Evolutionary conservation across 805 yeast genomes (phyloP), one percentile per base, ranked within the genome.

Genomic region (Lachancea nothofagi): DNA sequence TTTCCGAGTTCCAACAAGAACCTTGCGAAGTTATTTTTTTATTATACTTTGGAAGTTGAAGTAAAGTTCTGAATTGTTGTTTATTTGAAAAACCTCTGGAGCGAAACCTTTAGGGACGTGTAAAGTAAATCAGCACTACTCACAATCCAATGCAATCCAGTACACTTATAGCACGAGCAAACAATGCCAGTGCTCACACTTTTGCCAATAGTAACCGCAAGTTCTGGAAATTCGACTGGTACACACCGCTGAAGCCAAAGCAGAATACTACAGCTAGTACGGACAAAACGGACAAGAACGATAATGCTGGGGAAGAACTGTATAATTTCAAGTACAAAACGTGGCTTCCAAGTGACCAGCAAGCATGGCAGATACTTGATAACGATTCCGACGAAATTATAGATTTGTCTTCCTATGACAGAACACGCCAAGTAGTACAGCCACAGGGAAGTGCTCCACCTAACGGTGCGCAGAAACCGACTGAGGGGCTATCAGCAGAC

Each of bases 331-430:
- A 44, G 24, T 50, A 43, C 24, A 54, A 51, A 34, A 45, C 47
- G 15, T 59, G 64, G 64, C 22, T 44, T 5, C 44, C 45, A 19
- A 28, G 42, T 8, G 50, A 47, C 4, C 21, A 28, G 6, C 32
- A 44, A 18, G 42, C 34, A 13, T 45, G 44, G 40, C 32, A 28
- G 8, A 38, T 30, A 10, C 17, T 24, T 20, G 72, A 66, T 38
- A 65, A 67, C 10, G 68, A 62, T 15, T 66, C 56, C 7, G 59
- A 54, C 18, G 82, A 77, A 49, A 51, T 64, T 8, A 53, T 77
- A 15, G 72, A 74, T 40, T 59, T 78, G 33, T 55, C 59, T n/a
- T 41, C 51, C 43, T 62, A 67, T 55, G 53, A 59, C 49, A 45
- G 55, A 32, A 60, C 46, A 15, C 18, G 17, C 12, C 26, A n/a